Evolutionary conservation across 805 yeast genomes (phyloP), one percentile per base, ranked within the genome.

Genomic region (Spathaspora gorwiae): DNA sequence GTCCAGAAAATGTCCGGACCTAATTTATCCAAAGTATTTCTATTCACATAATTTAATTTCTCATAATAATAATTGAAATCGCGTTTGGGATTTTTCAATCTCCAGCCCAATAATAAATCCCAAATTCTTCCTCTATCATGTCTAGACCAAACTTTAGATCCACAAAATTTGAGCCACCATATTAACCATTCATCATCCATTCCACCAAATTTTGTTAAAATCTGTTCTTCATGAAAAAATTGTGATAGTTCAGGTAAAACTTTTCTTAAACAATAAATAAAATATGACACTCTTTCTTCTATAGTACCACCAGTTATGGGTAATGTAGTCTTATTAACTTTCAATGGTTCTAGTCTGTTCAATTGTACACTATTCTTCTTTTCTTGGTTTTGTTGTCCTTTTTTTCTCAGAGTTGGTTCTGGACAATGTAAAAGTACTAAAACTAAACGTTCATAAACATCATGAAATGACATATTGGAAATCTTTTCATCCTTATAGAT

Each of bases 151-250:
- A 84, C 89, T 63, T 87, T 87, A 11, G 94, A 79, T 15, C 97
- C 97, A 57, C 87, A 79, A 75, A 87, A 90, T 59, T 89, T 88
- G 51, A 90, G 71, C 97, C 97, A 90, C 96, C 96, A 90, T 35
- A 88, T 75, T 26, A 90, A 70, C 97, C 97, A 90, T 58, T 84
- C 90, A 54, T 87, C 94, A 50, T 85, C 89, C 48, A 79, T 73
- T 54, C 62, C 55, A 3, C 76, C 75, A 45, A 71, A 72, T 35
- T 79, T 75, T 52, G 80, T 80, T 39, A 86, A 64, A 26, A 86
- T 76, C 47, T 85, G 90, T 54, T 90, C 97, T 56, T 88, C 95
- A 34, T 81, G 81, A 50, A 90, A 79, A 49, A 80, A 87, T 48
- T 76, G 78, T 41, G 87, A 83, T 35, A 90, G 63, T 55, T 87